These are phyloP conservation scores for Pneumocystis sp. DNA, from an alignment of 1,139 yeast genomes.

Conservation along the genomic window DNA sequence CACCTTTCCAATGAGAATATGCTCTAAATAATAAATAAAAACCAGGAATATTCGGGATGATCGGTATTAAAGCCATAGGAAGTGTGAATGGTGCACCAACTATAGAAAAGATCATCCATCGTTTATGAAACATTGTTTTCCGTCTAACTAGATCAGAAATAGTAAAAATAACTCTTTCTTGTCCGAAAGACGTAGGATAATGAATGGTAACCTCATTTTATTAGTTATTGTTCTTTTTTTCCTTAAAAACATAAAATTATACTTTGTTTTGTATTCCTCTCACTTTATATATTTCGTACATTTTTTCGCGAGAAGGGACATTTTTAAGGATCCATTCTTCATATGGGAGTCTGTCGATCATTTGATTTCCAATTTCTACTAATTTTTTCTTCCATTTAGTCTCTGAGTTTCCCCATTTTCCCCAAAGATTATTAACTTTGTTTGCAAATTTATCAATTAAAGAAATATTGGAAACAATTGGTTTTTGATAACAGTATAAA, in stretches of 20 bases:
- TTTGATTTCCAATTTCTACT: conserved; percentile 22
- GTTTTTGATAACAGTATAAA: background rate
- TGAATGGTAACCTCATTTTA: background rate
- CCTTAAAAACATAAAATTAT: background rate
- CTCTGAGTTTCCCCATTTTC: conserved; percentile 20
- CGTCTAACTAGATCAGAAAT: conserved; percentile 18
- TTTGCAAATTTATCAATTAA: conserved; percentile 7
- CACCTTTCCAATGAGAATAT: conserved; percentile 51
- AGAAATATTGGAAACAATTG: conserved; percentile 2
- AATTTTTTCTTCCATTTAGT: conserved; percentile 25
- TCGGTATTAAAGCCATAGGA: conserved; percentile 54
- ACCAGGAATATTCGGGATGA: conserved; percentile 71
- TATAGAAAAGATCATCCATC: background rate
- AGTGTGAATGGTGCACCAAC: conserved; percentile 40
- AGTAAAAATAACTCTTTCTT: background rate
- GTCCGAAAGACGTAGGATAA: background rate
- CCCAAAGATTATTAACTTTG: conserved; percentile 8
- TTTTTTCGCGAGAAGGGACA: background rate
- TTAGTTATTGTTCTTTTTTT: background rate
- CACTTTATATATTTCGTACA: background rate
- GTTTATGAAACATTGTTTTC: conserved; percentile 29
- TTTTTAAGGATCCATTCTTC: conserved; percentile 26
- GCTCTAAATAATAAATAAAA: conserved; percentile 55
- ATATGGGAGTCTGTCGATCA: conserved; percentile 28
- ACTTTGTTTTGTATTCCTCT: background rate